Evolutionary conservation across 352 stramenopile species (phyloP).

Genomic region (Globisporangium nodosum): DNA sequence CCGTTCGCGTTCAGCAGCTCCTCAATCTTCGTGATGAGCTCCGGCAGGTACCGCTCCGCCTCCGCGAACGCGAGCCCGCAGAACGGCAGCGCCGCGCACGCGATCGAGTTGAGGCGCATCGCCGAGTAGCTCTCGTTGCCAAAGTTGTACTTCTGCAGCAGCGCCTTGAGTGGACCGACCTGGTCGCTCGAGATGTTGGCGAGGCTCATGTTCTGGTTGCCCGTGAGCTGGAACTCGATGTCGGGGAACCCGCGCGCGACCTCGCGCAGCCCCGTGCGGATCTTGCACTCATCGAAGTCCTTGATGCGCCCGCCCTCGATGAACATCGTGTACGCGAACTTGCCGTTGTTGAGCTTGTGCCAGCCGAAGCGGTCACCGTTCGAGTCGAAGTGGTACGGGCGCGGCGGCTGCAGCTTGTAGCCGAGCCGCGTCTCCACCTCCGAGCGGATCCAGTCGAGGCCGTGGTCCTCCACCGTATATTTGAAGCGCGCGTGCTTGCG

Average conservation of each 20-base stretch:
- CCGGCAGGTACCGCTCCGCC: conserved; percentile 93
- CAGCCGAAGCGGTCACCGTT: conserved; percentile 77
- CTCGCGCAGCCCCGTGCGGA: conserved; percentile 89
- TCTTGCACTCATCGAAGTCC: conserved; percentile 79
- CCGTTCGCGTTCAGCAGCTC: conserved; percentile 87
- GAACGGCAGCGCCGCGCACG: conserved; percentile 93
- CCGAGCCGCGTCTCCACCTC: conserved; percentile 94
- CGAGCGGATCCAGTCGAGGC: conserved; percentile 91
- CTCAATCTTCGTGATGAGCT: conserved; percentile 92
- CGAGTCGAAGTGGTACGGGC: conserved; percentile 57
- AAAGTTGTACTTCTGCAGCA: conserved; percentile 92
- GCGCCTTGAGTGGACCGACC: conserved; percentile 86
- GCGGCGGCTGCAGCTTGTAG: conserved; percentile 89
- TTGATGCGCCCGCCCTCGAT: conserved; percentile 90
- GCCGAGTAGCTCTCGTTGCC: conserved; percentile 78
- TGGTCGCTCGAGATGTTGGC: conserved; percentile 90
- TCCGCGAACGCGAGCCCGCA: conserved; percentile 97
- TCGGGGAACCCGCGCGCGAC: conserved; percentile 91
- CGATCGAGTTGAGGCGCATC: conserved; percentile 88
- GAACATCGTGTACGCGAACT: conserved; percentile 81
- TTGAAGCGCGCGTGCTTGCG: conserved; percentile 97
- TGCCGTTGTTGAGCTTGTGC: conserved; percentile 63
- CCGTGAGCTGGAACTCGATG: conserved; percentile 91
- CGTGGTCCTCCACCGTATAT: conserved; percentile 97
- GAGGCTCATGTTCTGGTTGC: conserved; percentile 96